Base-by-base conservation (phyloP, 2,329 filamentous ascomycete genomes). In the Ophiostoma novo-ulmi region DNA sequence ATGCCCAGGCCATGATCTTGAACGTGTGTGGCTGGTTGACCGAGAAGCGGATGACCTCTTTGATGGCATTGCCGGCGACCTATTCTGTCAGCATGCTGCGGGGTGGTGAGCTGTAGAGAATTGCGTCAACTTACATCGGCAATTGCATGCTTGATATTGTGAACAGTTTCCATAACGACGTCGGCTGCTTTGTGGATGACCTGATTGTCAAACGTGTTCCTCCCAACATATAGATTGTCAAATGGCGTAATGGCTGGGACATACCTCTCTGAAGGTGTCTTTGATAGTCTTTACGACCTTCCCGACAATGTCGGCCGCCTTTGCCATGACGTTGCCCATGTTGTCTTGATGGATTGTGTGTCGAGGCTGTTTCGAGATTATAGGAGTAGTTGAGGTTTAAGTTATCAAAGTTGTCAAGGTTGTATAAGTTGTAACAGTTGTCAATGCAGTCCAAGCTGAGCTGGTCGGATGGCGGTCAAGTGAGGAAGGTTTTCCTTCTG, bases 261-360 rank as follows among this genome's bases (percentile, higher is more conserved):
- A 3, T 61, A 61, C 55, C 10, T 61, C 11, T 11, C 26, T 3
- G 26, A 35, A 3, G 5, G 61, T n/a, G 14, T 38, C 7, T 17
- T 64, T 36, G 61, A 64, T 22, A 2, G 14, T 11, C 7, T 35
- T 17, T 2, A 39, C 20, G 5, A 38, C 35, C 7, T 17, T 20
- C 20, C 11, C 1, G 35, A 36, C 31, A 17, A 64, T 22, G 1
- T 22, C 61, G 14, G 61, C 61, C 6, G 61, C 61, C 7, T n/a
- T 64, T 35, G 61, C 35, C 6, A 64, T n/a, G 20, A 64, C 61
- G 31, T 64, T 64, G 61, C 61, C 61, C 61, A 64, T 64, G 6
- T 5, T 64, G 58, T 13, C n/a, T 5, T 58, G 48, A 20, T 55
- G 48, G 17, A 11, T 58, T 7, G 3, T 48, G 41, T 17, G 41